phyloP scores from a whole-genome alignment of 2,329 filamentous ascomycete species.

The Pseudogymnoascus sp. region DNA sequence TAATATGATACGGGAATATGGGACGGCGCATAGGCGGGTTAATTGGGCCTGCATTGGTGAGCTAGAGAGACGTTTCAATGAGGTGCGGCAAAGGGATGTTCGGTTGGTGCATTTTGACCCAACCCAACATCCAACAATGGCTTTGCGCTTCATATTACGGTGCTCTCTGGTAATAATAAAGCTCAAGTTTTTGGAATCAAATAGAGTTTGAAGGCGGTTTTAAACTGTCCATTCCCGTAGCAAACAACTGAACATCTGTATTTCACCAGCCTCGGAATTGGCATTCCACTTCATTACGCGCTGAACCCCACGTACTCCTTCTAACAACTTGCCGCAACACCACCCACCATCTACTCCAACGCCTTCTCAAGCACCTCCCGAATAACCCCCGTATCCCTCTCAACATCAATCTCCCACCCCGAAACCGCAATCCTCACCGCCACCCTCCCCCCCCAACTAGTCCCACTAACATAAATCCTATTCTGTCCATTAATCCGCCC shows the following conservation, averaged over 20 bases:
- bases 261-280: neutral
- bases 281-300: neutral
- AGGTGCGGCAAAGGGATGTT: neutral
- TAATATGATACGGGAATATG: too few relatives aligned
- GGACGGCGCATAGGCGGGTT: too few relatives aligned
- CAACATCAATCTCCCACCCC: slow-evolving; percentile 70
- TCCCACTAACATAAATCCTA: slow-evolving; percentile 76
- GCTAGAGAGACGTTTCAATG: neutral
- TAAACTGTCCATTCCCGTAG: neutral
- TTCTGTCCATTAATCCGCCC: slow-evolving; percentile 63
- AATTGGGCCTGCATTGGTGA: neutral
- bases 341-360: neutral
- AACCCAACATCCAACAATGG: neutral
- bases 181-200: neutral
- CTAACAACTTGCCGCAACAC: neutral
- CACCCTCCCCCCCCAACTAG: slow-evolving; percentile 62
- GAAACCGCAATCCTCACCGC: slow-evolving; percentile 79
- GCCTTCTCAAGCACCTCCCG: slow-evolving; percentile 45
- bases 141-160: neutral
- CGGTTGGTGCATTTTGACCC: neutral
- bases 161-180: neutral
- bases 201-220: neutral
- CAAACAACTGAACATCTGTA: neutral
- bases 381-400: slow-evolving; percentile 59
- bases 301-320: neutral